Conservation (phyloP, 1,284 basidiomycete species). For the Rhodotorula sp. region DNA sequence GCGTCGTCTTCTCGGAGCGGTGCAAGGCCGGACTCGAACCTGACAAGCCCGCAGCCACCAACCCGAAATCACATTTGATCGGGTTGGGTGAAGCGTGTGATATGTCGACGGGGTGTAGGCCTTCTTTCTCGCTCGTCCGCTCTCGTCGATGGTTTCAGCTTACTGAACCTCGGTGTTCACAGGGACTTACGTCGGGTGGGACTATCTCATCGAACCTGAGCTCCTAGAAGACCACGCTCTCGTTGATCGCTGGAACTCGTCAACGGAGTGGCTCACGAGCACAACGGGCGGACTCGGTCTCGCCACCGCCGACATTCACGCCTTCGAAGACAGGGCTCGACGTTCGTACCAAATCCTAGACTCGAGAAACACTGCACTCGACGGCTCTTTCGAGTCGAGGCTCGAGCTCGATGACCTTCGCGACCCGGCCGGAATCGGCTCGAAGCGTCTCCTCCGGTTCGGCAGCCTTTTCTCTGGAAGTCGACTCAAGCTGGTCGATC, state of each 20-base stretch:
- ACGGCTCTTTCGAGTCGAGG: constrained; percentile 12
- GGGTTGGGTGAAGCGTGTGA: constrained; percentile 9
- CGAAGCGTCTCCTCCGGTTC: constrained; percentile 28
- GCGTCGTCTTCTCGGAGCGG: constrained; percentile 18
- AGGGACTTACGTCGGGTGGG: constrained; percentile 35
- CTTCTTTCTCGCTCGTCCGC: too few relatives aligned
- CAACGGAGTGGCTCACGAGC: not conserved
- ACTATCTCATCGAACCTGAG: constrained; percentile 16
- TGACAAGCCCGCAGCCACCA: constrained; percentile 6
- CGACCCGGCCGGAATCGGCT: not conserved
- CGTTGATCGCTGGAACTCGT: constrained; percentile 36
- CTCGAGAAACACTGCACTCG: not conserved
- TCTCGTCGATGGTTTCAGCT: too few relatives aligned
- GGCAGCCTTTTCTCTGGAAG: constrained; percentile 32
- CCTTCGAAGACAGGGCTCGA: constrained; percentile 23
- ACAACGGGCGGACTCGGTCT: constrained; percentile 20
- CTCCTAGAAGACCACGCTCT: constrained; percentile 13
- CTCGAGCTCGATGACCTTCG: constrained; percentile 21
- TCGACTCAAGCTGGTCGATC: constrained; percentile 15
- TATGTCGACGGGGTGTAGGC: constrained; percentile 10
- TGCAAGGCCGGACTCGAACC: constrained; percentile 28
- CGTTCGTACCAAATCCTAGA: constrained; percentile 35
- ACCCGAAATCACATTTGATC: constrained; percentile 3
- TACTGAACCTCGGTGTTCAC: too few relatives aligned
- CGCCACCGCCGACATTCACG: constrained; percentile 6